Evolutionary conservation across 176 grass and related monocot genomes (phyloP), one percentile per base, ranked within the genome.

Genomic region (Poa pratensis): DNA sequence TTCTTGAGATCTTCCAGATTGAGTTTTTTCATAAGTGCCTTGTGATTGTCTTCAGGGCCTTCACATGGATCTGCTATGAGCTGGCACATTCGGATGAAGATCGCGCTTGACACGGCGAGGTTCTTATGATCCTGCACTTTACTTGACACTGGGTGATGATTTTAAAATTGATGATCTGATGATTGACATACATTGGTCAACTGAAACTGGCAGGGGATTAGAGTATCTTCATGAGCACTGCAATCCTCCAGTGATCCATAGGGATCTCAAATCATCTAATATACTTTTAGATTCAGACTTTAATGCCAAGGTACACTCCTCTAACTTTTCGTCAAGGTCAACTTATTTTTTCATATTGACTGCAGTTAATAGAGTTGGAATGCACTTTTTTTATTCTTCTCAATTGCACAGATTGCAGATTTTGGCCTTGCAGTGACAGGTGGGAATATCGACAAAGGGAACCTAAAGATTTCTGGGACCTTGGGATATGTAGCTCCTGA

Each of bases 181-280:
- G 79, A 83, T 76, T 79, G 48, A 34, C 27, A 84, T 79, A 57
- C 43, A 72, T 83, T 54, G 81, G 72, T 82, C 40, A 73, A 82
- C 64, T 87, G 76, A 83, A 82, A 62, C 63, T 39, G 54, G 42
- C 88, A 99, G 96, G 91, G 96, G 94, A 77, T 82, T 99, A 71
- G 96, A 99, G 77, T 99, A 99, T 77, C 90, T 99, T 85, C 96
- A 99, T 71, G 96, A 99, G 79, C 94, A 99, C 87, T 99, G 94
- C 82, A 92, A 75, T 20, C 96, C 94, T 48, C 90, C 93, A 3
- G 90, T 96, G 19, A 96, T 96, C 53, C 96, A 99, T 89, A 99
- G 93, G 87, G 96, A 99, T 86, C 81, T 99, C 46, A 99, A 99
- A 67, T 96, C 91, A n/a, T 99, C 96, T 77, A 99, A 99, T 80